These are phyloP conservation scores for Thuidium tamariscinum DNA, from an alignment of 225 moss, liverwort and hornwort genomes.

Conservation along the genomic window DNA sequence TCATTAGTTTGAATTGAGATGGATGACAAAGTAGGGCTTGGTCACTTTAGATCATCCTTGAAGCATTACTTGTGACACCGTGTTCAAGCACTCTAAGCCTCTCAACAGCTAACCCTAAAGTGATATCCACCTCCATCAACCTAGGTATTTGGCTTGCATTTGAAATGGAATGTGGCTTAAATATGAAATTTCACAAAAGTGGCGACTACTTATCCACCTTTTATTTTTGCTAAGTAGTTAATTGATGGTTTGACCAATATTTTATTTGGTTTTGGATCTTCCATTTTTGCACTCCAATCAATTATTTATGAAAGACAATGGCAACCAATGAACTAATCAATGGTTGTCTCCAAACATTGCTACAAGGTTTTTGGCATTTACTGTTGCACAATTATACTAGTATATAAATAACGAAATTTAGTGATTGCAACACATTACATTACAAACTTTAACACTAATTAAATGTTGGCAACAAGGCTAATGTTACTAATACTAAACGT, in stretches of 20 bases:
- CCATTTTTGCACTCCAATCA: rapidly evolving
- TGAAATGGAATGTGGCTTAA: not conserved
- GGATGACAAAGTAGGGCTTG: rapidly evolving
- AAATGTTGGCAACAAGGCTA: rapidly evolving
- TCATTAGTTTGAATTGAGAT: rapidly evolving
- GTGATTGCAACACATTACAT: not conserved
- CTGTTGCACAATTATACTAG: too few species aligned
- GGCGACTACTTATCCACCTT: rapidly evolving
- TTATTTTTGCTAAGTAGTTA: not conserved
- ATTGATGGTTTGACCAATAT: not conserved
- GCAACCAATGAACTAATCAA: not conserved
- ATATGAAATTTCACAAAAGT: not conserved
- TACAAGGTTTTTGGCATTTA: not conserved
- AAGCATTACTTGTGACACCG: rapidly evolving
- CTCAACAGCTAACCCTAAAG: rapidly evolving
- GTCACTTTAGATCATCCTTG: rapidly evolving
- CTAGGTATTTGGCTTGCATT: rapidly evolving
- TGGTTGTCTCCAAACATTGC: rapidly evolving
- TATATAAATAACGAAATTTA: not conserved
- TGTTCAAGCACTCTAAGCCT: rapidly evolving
- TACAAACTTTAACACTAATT: not conserved
- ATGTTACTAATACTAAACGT: not conserved
- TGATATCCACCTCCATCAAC: rapidly evolving
- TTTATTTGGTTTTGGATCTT: not conserved
- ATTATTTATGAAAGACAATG: rapidly evolving